Evolutionary conservation across 768 basidiomycete species (phyloP).

Genomic region (Pluteus cervinus): DNA sequence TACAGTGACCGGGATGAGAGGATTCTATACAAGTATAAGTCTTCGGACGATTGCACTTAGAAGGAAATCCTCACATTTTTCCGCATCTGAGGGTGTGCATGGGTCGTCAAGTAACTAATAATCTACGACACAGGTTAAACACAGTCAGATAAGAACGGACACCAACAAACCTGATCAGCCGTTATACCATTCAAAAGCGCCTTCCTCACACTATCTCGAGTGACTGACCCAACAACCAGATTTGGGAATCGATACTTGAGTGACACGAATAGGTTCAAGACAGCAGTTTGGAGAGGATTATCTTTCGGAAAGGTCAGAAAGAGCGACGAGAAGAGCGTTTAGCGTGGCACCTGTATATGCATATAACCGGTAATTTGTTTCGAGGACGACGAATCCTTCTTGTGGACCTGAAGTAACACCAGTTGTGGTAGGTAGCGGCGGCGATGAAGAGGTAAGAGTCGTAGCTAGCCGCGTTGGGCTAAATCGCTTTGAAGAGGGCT

Average conservation of each 20-base stretch:
- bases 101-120: constrained; percentile 88
- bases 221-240: constrained; percentile 92
- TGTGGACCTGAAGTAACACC: constrained; percentile 51
- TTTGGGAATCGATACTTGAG: constrained; percentile 95
- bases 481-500: constrained; percentile 77
- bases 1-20: constrained; percentile 91
- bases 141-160: constrained; percentile 13
- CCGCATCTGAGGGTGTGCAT: constrained; percentile 98
- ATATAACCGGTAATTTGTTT: constrained; percentile 97
- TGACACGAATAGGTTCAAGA: constrained; percentile 88
- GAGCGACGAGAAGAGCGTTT: constrained; percentile 16
- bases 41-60: constrained; percentile 3
- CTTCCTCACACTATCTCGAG: constrained; percentile 91
- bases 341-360: constrained; percentile 80
- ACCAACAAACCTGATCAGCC: constrained; percentile 75
- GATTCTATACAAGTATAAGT: constrained; percentile 49
- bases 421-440: constrained; percentile 63
- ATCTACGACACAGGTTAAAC: constrained; percentile 49
- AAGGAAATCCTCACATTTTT: constrained; percentile 58
- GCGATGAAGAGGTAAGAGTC: constrained; percentile 87
- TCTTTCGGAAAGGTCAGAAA: constrained; percentile 39
- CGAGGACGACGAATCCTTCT: constrained; percentile 92
- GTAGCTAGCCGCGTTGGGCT: constrained; percentile 93
- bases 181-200: constrained; percentile 94
- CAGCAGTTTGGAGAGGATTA: constrained; percentile 93